Evolutionary conservation across 2,329 filamentous ascomycete genomes (phyloP).

Genomic region (Didymellaceae sp.): DNA sequence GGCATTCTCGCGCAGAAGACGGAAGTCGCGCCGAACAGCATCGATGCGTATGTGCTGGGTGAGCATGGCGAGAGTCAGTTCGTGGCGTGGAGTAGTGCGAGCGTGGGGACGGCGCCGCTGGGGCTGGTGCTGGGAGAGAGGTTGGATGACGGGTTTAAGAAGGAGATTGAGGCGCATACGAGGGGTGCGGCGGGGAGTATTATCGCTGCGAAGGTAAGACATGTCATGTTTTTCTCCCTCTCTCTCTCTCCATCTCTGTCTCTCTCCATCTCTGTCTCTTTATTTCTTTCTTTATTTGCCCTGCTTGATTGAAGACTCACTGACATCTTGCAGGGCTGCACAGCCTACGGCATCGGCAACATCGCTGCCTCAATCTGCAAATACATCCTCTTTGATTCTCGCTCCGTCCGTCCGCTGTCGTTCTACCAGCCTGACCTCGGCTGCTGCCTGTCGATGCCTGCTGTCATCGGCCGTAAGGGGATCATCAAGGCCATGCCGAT

Average conservation of each 20-base stretch:
- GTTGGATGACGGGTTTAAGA: conserved; percentile 34
- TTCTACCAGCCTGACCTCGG: conserved; percentile 57
- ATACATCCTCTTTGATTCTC: conserved; percentile 58
- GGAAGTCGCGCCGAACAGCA: conserved; percentile 48
- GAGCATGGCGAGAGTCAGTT: conserved; percentile 59
- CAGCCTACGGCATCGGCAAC: conserved; percentile 58
- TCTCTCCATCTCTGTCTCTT: too few species aligned
- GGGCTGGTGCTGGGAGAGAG: conserved; percentile 40
- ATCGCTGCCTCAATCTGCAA: conserved; percentile 58
- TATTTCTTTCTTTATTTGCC: too few species aligned
- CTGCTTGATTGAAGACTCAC: background rate
- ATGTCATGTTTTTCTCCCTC: background rate
- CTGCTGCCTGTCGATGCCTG: conserved; percentile 60
- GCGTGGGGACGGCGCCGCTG: conserved; percentile 53
- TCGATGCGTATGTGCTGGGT: conserved; percentile 56
- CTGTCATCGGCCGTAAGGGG: conserved; percentile 56
- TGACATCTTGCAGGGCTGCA: conserved; percentile 48
- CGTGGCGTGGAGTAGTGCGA: conserved; percentile 55
- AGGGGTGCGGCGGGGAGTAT: conserved; percentile 57
- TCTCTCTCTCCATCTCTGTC: background rate
- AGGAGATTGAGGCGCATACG: conserved; percentile 53
- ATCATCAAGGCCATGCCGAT: conserved; percentile 51
- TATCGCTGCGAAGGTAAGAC: conserved; percentile 55
- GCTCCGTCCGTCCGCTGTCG: conserved; percentile 56
- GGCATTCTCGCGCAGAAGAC: conserved; percentile 52